Evolutionary conservation across 2,329 filamentous ascomycete species (phyloP).

Genomic region (Scedosporium aurantiacum): DNA sequence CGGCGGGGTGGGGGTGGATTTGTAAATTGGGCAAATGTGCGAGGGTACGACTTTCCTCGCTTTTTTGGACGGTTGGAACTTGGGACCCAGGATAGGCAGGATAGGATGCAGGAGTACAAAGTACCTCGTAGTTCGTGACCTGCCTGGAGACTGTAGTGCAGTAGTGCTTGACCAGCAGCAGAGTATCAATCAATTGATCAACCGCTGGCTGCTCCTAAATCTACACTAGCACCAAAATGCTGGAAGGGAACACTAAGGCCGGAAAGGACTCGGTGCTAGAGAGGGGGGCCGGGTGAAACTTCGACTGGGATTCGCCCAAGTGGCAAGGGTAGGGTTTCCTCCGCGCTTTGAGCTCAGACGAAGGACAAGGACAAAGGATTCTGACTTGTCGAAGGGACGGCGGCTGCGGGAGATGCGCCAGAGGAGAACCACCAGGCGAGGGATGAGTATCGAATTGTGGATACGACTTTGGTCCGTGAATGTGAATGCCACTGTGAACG

Average conservation of each 20-base stretch:
- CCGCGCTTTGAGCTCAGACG: not conserved
- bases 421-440: not conserved
- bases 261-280: not conserved
- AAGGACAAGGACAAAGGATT: not conserved
- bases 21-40: not conserved
- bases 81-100: not conserved
- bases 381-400: not conserved
- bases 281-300: not conserved
- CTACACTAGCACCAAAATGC: no score
- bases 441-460: not conserved
- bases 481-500: constrained; percentile 1
- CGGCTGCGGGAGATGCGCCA: not conserved
- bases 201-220: no score
- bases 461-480: not conserved
- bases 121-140: no score
- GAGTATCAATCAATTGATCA: no score
- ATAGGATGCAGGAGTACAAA: no score
- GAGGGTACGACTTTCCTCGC: not conserved
- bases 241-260: not conserved
- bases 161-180: no score
- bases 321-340: not conserved
- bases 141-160: no score
- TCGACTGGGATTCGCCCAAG: not conserved
- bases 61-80: not conserved
- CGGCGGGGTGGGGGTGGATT: not conserved